phyloP scores from a whole-genome alignment of 345 rosid genomes.

The Eucalyptus fibrosa region DNA sequence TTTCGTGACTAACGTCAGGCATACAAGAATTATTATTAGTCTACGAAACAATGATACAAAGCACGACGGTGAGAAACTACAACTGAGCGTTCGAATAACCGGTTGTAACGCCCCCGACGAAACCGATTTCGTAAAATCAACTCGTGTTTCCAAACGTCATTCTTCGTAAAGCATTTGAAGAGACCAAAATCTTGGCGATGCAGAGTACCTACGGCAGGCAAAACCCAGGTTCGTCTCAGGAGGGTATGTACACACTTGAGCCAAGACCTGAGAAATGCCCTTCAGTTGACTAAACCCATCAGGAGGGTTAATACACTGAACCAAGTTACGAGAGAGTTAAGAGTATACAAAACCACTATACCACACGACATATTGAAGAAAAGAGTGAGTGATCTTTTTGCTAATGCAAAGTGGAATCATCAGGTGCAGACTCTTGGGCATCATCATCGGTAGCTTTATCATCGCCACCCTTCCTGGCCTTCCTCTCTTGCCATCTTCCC shows the following conservation, averaged over 20 bases:
- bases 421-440: slow-evolving; percentile 3
- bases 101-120: not conserved
- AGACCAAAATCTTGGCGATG: not conserved
- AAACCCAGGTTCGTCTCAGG: not conserved
- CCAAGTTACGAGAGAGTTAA: not conserved
- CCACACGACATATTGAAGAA: not conserved
- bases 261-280: not conserved
- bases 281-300: not conserved
- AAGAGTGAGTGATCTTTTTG: not conserved
- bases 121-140: not conserved
- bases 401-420: slow-evolving; percentile 1
- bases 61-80: not conserved
- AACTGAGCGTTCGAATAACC: not conserved
- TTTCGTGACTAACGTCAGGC: not conserved
- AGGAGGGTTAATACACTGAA: not conserved
- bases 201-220: not conserved
- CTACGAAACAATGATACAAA: not conserved
- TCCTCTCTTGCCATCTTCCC: slow-evolving; percentile 87
- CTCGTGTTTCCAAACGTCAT: not conserved
- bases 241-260: not conserved
- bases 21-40: not conserved
- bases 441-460: slow-evolving; percentile 22
- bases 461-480: slow-evolving; percentile 17
- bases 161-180: not conserved
- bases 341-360: not conserved